Evolutionary conservation across 2,329 filamentous ascomycete species (phyloP).

Genomic region (Apiospora kogelbergensis): DNA sequence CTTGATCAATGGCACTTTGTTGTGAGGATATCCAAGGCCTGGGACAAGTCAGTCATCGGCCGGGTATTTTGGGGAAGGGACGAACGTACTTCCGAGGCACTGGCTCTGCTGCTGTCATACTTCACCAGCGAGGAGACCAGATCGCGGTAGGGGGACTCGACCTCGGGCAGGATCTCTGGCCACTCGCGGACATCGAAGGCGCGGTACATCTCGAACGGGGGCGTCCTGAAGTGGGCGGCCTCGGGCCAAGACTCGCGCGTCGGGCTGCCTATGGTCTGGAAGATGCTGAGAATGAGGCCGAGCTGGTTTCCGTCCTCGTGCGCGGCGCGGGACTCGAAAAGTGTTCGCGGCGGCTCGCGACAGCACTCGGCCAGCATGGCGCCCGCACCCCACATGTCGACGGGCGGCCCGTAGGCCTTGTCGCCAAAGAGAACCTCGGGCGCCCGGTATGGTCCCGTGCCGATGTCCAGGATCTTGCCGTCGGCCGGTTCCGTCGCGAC

Average conservation of each 20-base stretch:
- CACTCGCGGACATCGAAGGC: constrained; percentile 68
- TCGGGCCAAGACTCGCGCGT: constrained; percentile 81
- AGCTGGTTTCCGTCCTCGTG: constrained; percentile 88
- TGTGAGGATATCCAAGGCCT: background rate
- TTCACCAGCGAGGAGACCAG: constrained; percentile 67
- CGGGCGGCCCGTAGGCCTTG: constrained; percentile 64
- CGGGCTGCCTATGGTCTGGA: constrained; percentile 87
- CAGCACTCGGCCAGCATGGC: constrained; percentile 79
- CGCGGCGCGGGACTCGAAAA: constrained; percentile 76
- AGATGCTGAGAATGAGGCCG: constrained; percentile 87
- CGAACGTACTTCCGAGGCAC: constrained; percentile 56
- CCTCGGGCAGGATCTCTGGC: constrained; percentile 66
- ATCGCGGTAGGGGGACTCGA: constrained; percentile 58
- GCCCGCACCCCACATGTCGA: constrained; percentile 91
- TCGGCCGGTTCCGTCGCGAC: constrained; percentile 60
- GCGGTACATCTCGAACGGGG: constrained; percentile 89
- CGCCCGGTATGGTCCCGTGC: constrained; percentile 86
- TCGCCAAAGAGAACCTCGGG: constrained; percentile 90
- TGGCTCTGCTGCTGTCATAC: constrained; percentile 72
- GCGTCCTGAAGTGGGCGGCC: constrained; percentile 62
- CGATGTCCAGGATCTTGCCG: constrained; percentile 86
- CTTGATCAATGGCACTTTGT: background rate
- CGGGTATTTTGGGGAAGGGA: background rate
- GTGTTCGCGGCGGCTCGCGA: constrained; percentile 48
- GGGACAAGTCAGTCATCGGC: background rate